Conservation (phyloP, 2,329 filamentous ascomycete genomes). For the Chalaropsis thielavioides region DNA sequence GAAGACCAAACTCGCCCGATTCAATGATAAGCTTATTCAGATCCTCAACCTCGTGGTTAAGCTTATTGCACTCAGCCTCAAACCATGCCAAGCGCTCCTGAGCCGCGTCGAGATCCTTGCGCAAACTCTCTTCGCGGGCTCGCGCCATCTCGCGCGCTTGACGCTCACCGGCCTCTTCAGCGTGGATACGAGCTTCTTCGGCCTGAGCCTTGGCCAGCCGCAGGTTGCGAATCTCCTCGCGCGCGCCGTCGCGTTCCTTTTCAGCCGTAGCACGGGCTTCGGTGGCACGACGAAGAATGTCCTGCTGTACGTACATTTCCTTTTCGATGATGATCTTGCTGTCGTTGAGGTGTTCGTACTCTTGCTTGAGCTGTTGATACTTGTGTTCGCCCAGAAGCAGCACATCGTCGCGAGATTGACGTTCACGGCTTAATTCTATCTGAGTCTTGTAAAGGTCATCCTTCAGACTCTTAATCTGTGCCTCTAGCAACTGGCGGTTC, state of each 20-base stretch:
- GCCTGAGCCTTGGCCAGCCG: slow-evolving; percentile 71
- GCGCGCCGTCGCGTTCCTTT: slow-evolving; percentile 76
- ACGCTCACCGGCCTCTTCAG: slow-evolving; percentile 66
- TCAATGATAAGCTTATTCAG: slow-evolving; percentile 78
- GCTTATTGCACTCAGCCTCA: slow-evolving; percentile 61
- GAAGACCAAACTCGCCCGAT: slow-evolving; percentile 75
- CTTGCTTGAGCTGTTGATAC: slow-evolving; percentile 63
- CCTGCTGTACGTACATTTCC: slow-evolving; percentile 90
- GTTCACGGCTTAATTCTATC: slow-evolving; percentile 76
- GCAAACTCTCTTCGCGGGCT: slow-evolving; percentile 64
- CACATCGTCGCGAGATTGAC: slow-evolving; percentile 88
- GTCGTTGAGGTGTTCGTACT: slow-evolving; percentile 76
- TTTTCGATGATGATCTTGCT: slow-evolving; percentile 97
- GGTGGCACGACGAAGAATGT: slow-evolving; percentile 71
- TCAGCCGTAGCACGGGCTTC: slow-evolving; percentile 70
- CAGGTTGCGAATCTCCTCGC: slow-evolving; percentile 67
- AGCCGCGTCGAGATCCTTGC: slow-evolving; percentile 67
- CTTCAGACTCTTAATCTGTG: slow-evolving; percentile 79
- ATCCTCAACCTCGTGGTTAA: slow-evolving; percentile 68
- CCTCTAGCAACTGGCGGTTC: slow-evolving; percentile 67
- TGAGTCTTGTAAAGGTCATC: slow-evolving; percentile 71
- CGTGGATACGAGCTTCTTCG: slow-evolving; percentile 72
- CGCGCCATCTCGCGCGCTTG: slow-evolving; percentile 62
- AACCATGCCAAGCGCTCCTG: slow-evolving; percentile 62
- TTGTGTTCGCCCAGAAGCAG: slow-evolving; percentile 84